These are phyloP conservation scores for Cucumis hystrix DNA, from an alignment of 306 rosid genomes.

Conservation along the genomic window DNA sequence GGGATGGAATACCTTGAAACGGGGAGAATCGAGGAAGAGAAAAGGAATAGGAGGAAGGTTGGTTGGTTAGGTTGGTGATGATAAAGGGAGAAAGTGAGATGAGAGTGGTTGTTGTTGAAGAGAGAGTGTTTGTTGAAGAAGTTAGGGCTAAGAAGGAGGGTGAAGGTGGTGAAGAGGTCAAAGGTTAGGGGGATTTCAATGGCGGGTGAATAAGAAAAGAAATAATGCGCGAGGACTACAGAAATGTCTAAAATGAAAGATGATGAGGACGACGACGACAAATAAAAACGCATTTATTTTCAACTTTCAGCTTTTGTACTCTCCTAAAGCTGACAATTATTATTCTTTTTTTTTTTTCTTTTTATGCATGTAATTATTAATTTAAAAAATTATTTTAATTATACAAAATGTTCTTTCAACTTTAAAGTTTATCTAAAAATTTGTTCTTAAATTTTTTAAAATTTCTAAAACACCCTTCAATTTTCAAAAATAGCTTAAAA, in stretches of 20 bases:
- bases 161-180: not conserved
- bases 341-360: not conserved
- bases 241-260: not conserved
- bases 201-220: not conserved
- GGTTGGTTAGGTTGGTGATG: not conserved
- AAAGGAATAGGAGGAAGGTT: not conserved
- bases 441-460: too few relatives aligned
- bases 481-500: too few relatives aligned
- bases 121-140: not conserved
- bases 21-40: not conserved
- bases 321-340: not conserved
- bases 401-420: too few relatives aligned
- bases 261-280: not conserved
- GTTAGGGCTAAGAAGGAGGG: not conserved
- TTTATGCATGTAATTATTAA: not conserved
- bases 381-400: too few relatives aligned
- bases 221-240: not conserved
- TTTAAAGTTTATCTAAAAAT: too few relatives aligned
- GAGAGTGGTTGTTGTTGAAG: not conserved
- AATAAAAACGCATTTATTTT: not conserved
- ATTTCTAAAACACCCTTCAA: too few relatives aligned
- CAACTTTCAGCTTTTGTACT: not conserved
- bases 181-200: not conserved
- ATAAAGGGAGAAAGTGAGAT: not conserved
- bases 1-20: not conserved